phyloP scores from a whole-genome alignment of 345 rosid species.

The Psidium friedrichsthalianum region DNA sequence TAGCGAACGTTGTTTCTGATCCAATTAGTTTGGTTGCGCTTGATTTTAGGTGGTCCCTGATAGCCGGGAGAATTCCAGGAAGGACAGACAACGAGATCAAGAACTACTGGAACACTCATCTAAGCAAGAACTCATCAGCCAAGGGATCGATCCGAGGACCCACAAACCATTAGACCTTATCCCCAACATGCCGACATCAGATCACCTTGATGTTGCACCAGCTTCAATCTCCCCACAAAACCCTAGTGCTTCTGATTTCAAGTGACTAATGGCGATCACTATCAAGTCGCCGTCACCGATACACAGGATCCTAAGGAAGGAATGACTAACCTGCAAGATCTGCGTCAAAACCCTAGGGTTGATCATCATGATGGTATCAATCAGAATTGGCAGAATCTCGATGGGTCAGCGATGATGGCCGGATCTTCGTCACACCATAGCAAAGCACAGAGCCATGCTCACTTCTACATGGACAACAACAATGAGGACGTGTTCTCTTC shows the following conservation, averaged over 20 bases:
- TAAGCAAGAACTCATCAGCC: constrained; percentile 58
- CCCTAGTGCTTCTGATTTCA: not conserved
- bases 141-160: constrained; percentile 74
- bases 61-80: constrained; percentile 82
- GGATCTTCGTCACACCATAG: not conserved
- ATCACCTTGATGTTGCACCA: not conserved
- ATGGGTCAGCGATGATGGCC: not conserved
- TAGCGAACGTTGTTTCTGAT: not conserved
- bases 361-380: not conserved
- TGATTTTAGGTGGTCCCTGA: constrained; percentile 61
- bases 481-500: constrained; percentile 54
- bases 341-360: not conserved
- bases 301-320: not conserved
- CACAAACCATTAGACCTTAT: constrained; percentile 42
- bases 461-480: constrained; percentile 12
- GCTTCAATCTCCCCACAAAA: constrained; percentile 5
- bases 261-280: not conserved
- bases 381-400: not conserved
- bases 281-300: not conserved
- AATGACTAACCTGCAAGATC: constrained; percentile 1
- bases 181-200: not conserved
- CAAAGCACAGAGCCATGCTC: not conserved
- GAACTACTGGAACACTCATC: constrained; percentile 83
- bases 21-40: not conserved
- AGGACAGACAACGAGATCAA: constrained; percentile 80